These are phyloP conservation scores for Grammothele lineata DNA, from an alignment of 768 basidiomycete genomes.

Conservation along the genomic window DNA sequence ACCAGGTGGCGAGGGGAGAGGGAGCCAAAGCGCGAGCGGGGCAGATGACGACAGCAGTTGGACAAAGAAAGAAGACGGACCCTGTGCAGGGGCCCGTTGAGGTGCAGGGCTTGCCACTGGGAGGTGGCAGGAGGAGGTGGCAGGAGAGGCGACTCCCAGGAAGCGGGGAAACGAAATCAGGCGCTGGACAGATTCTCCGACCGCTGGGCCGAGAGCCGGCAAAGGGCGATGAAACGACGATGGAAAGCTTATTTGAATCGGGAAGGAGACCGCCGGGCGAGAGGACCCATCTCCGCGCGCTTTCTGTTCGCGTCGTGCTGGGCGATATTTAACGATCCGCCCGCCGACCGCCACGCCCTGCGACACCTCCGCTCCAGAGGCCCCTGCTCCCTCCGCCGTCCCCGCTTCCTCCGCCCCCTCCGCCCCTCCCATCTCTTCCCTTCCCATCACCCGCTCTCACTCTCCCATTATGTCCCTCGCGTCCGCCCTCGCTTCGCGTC, in stretches of 20 bases:
- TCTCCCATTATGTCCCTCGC: constrained; percentile 10
- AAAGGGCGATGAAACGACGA: constrained; percentile 18
- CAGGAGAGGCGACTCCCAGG: too few relatives aligned
- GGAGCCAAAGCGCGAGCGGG: too few relatives aligned
- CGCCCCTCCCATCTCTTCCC: not conserved
- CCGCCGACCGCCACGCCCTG: constrained; percentile 10
- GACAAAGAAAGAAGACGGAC: too few relatives aligned
- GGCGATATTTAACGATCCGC: constrained; percentile 15
- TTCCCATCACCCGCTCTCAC: not conserved
- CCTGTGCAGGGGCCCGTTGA: too few relatives aligned
- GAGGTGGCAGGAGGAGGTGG: too few relatives aligned
- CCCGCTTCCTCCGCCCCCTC: not conserved
- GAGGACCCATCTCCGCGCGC: constrained; percentile 4
- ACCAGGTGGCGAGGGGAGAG: too few relatives aligned
- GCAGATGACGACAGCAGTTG: too few relatives aligned
- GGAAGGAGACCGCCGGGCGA: constrained; percentile 1
- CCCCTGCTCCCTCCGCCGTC: constrained; percentile 3
- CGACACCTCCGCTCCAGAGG: constrained; percentile 17
- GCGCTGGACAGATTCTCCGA: constrained; percentile 9
- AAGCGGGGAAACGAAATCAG: constrained; percentile 6
- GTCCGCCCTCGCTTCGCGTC: constrained; percentile 5
- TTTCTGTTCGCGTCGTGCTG: constrained; percentile 8
- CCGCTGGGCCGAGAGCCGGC: constrained; percentile 9
- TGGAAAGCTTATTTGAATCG: constrained; percentile 17
- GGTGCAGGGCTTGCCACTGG: too few relatives aligned